These are phyloP conservation scores for Clausena lansium DNA, from an alignment of 345 rosid genomes.

Conservation along the genomic window DNA sequence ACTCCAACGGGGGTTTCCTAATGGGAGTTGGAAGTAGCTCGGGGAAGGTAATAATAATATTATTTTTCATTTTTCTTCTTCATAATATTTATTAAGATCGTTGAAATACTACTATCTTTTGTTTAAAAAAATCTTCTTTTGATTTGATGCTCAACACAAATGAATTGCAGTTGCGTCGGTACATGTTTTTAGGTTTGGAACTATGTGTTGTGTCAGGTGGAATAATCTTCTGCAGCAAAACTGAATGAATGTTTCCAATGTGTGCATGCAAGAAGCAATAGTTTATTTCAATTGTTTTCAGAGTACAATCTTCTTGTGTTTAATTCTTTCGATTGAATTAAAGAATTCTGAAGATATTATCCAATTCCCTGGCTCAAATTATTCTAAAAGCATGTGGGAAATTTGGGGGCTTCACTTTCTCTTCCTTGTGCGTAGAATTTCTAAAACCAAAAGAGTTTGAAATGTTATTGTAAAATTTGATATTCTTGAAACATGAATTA, in stretches of 20 bases:
- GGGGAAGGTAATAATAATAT: conserved; percentile 62
- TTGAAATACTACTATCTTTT: neutral
- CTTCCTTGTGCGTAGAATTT: neutral
- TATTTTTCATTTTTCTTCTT: neutral
- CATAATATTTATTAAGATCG: neutral
- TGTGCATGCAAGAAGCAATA: neutral
- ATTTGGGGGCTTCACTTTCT: neutral
- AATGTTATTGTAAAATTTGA: neutral
- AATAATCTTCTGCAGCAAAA: neutral
- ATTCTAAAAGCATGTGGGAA: neutral
- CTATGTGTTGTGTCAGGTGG: neutral
- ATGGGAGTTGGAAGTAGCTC: conserved; percentile 88
- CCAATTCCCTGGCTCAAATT: neutral
- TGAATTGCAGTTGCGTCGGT: neutral
- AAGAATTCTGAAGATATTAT: neutral
- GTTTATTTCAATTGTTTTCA: too few relatives aligned
- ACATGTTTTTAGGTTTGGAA: neutral
- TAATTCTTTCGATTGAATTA: neutral
- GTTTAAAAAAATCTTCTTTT: neutral
- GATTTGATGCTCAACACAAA: neutral
- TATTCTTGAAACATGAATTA: neutral
- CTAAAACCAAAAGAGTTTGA: neutral
- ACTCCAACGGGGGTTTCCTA: conserved; percentile 70
- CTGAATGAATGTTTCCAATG: neutral
- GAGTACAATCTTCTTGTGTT: too few relatives aligned